Conservation (phyloP, 768 basidiomycete species). For the Mycena polygramma region DNA sequence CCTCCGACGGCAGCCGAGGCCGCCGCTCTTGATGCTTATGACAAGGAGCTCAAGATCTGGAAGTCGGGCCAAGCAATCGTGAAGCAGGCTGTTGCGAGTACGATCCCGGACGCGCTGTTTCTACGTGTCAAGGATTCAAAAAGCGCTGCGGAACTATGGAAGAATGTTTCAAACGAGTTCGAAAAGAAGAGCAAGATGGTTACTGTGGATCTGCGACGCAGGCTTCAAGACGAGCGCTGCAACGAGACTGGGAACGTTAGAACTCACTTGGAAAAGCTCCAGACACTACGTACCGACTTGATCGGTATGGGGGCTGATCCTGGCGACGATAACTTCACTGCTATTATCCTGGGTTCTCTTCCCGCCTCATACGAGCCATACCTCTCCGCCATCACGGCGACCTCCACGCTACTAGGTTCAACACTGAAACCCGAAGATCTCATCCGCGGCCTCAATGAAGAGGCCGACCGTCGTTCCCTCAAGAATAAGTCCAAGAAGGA, state of each 20-base stretch:
- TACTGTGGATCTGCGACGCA: slow-evolving; percentile 40
- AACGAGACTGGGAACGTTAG: slow-evolving; percentile 38
- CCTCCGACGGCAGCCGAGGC: too few species aligned
- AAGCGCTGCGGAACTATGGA: too few species aligned
- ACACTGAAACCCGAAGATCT: slow-evolving; percentile 35
- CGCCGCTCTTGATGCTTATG: too few species aligned
- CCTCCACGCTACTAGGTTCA: slow-evolving; percentile 26
- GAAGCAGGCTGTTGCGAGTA: too few species aligned
- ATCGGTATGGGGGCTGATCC: slow-evolving; percentile 38
- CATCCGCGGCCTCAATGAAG: slow-evolving; percentile 36
- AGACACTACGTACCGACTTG: too few species aligned
- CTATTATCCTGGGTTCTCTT: slow-evolving; percentile 39
- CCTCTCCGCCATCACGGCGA: slow-evolving; percentile 39
- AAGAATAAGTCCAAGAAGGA: slow-evolving; percentile 18
- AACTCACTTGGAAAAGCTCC: too few species aligned
- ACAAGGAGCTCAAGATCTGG: too few species aligned
- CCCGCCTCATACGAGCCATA: slow-evolving; percentile 41
- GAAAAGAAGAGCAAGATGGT: slow-evolving; percentile 41
- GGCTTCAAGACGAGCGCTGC: slow-evolving; percentile 41
- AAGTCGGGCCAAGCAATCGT: too few species aligned
- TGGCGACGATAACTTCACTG: too few species aligned
- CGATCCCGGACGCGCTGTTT: too few species aligned
- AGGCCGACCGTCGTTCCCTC: slow-evolving; percentile 32
- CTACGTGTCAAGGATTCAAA: too few species aligned
- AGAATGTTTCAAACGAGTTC: slow-evolving; percentile 33